phyloP scores from a whole-genome alignment of 2,329 filamentous ascomycete genomes.

The Colletotrichum incanum region DNA sequence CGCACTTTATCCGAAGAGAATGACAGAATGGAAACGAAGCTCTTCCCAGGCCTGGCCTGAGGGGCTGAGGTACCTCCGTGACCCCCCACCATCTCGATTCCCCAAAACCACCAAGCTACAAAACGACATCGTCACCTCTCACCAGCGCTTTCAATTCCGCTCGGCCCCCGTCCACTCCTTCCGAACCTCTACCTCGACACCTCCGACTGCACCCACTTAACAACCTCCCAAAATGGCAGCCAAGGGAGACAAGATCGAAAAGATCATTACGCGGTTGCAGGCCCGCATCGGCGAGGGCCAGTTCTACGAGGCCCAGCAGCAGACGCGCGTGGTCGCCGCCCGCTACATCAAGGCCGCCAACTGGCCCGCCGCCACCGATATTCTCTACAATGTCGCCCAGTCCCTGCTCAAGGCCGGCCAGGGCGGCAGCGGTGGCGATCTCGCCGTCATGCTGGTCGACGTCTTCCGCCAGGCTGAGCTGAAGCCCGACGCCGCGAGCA shows the following conservation, averaged over 20 bases:
- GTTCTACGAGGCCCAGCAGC: constrained; percentile 98
- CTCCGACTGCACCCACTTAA: background rate
- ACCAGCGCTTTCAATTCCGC: background rate
- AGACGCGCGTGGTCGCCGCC: constrained; percentile 94
- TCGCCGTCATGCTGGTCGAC: constrained; percentile 89
- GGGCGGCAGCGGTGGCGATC: constrained; percentile 91
- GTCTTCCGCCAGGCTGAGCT: constrained; percentile 91
- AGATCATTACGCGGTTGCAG: constrained; percentile 79
- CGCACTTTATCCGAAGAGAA: constrained; percentile 20
- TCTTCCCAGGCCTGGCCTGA: constrained; percentile 2
- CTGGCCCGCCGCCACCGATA: constrained; percentile 88
- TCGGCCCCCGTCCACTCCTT: background rate
- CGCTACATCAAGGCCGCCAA: constrained; percentile 92
- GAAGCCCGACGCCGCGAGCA: constrained; percentile 80
- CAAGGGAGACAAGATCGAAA: constrained; percentile 63
- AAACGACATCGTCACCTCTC: constrained; percentile 14
- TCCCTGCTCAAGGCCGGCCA: constrained; percentile 93
- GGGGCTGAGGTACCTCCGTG: constrained; percentile 15
- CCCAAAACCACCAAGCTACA: constrained; percentile 16
- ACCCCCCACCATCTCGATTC: constrained; percentile 18
- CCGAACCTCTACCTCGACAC: background rate
- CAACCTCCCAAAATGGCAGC: constrained; percentile 31
- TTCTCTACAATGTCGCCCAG: constrained; percentile 87
- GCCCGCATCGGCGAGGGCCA: constrained; percentile 91
- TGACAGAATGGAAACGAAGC: constrained; percentile 27